Evolutionary conservation across 1,284 basidiomycete species (phyloP), one percentile per base, ranked within the genome.

Genomic region (Somion occarium): DNA sequence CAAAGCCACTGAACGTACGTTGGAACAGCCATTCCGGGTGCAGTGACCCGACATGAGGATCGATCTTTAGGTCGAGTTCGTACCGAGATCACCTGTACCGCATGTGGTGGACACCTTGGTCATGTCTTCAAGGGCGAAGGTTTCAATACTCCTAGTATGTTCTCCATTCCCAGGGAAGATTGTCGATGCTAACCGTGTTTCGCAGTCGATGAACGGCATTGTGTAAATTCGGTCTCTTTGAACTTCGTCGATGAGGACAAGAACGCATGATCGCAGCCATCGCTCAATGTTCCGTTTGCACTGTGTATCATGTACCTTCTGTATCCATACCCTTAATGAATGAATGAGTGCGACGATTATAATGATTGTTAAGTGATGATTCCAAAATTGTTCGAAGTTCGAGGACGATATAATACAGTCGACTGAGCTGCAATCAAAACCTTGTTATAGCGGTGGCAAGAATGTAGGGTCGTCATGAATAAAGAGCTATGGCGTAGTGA

Each of bases 41-140:
- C 94, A 12, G 91, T 97, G n/a, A 78, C 68, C 50, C 77, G 82
- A 38, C 82, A 88, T 53, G 79, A 83, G 55, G 88, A 91, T 63
- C 68, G 49, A 12, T 64, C 78, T 0, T 63, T 71, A 30, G 80
- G 82, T n/a, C 81, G 75, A 73, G 63, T 64, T 9, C 78, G 88
- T 53, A 89, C 71, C 4, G 89, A 92, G 68, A 92, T 93, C 45
- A 87, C 80, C 20, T 93, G 89, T 64, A 79, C 85, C 12, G 84
- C 86, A 0, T 96, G 93, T 59, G 92, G 91, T 12, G 91, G 93
- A 1, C 94, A 97, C 65, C 75, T 97, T 11, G 94, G 94, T 2
- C 94, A 97, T 63, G 89, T 97, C 47, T 98, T 97, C 77, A 88
- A 86, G 62, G 94, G 93, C 26, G 93, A 97, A 69, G 87, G 89